Evolutionary conservation across 768 basidiomycete genomes (phyloP), one percentile per base, ranked within the genome.

Genomic region (Hydnomerulius pinastri): DNA sequence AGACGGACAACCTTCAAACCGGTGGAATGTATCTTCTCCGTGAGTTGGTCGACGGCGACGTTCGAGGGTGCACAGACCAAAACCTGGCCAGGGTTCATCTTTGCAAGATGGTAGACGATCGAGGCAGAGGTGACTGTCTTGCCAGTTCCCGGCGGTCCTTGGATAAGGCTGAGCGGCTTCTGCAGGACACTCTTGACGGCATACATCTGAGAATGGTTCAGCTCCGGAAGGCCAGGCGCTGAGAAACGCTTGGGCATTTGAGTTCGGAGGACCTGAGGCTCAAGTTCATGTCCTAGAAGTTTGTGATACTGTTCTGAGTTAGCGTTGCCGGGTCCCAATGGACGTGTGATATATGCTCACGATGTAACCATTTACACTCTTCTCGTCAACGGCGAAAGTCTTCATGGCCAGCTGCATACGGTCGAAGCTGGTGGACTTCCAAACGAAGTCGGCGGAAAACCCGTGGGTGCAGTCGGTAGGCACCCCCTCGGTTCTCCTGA

Each of bases 391-490:
- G 7, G 97, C 97, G 65, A 99, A 99, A 1, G 95, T 98, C 80
- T 98, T 98, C 96, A 99, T 98, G 0, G 97, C 96, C 28, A 93
- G 79, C 66, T 99, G 97, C 97, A 99, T 99, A 42, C 97, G 81
- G 68, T 99, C 97, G 62, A 99, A 99, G 69, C 96, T 98, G 1
- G 97, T 99, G 4, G 94, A 95, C 71, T 99, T 99, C 97, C 97
- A 99, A 4, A 99, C 96, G 63, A 98, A 99, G 68, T 99, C 97
- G n/a, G 88, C 97, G 0, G 91, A 86, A 62, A 97, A 98, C 59
- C 92, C 91, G 65, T 95, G 92, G 0, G 92, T 93, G 70, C 92
- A 83, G 27, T 98, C 96, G 15, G 87, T 83, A 5, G 97, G 97
- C 6, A 96, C 94, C 13, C 92, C 92, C 58, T 98, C 96, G 2